A percentile compares a stretch with the other conserved stretches of the same genome.
Conservation (phyloP, 306 rosid species). For the Datisca glomerata region DNA sequence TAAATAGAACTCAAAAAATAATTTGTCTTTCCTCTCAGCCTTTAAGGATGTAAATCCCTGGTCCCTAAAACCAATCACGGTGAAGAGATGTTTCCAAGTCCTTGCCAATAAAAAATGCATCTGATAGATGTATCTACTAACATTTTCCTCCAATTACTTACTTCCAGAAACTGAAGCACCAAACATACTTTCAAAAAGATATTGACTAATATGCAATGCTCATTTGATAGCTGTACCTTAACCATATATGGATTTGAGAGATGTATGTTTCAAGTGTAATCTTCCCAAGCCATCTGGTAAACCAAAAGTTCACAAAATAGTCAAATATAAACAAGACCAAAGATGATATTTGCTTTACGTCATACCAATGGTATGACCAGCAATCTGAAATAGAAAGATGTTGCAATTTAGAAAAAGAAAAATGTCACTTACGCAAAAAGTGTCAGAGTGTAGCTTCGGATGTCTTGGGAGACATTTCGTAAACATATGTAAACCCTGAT, state of each 20-base stretch:
- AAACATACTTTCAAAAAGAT: not conserved
- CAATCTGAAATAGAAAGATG: conserved; percentile 8
- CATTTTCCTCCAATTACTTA: not conserved
- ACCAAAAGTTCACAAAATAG: conserved; percentile 4
- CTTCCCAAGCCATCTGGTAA: conserved; percentile 94
- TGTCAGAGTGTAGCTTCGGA: conserved; percentile 67
- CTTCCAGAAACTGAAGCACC: conserved; percentile 6
- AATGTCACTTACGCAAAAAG: conserved; percentile 67
- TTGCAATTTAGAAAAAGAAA: conserved; percentile 4
- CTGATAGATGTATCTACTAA: too few species aligned
- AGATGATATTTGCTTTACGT: too few species aligned
- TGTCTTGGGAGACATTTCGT: conserved; percentile 76
- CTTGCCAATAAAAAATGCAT: too few species aligned
- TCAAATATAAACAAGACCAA: conserved; percentile 5
- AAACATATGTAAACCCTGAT: conserved; percentile 75
- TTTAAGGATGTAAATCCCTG: too few species aligned
- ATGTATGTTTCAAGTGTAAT: conserved; percentile 91
- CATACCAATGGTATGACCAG: not conserved
- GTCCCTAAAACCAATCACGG: too few species aligned
- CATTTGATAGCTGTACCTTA: conserved; percentile 62
- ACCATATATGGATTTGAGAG: conserved; percentile 93
- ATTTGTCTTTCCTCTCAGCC: too few species aligned
- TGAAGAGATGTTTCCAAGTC: too few species aligned
- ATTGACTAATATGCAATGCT: too few species aligned
- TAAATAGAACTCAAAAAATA: too few species aligned